phyloP scores from a whole-genome alignment of 192 early-diverging fungal species.

The Coemansia brasiliensis region DNA sequence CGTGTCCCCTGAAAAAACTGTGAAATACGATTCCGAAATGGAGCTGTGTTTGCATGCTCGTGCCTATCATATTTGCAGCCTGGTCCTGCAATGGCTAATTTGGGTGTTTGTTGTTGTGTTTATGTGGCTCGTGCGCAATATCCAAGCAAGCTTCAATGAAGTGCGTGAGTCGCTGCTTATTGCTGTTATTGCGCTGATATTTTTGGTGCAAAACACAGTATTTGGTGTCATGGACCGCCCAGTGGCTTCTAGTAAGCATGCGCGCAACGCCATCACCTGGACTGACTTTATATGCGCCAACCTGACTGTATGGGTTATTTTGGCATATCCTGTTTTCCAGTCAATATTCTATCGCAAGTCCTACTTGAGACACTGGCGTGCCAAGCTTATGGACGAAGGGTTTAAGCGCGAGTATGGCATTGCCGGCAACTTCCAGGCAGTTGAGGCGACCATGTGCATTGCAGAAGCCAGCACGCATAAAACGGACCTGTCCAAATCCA shows the following conservation, averaged over 20 bases:
- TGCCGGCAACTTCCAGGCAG: background rate
- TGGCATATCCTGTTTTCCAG: constrained; percentile 37
- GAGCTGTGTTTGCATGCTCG: constrained; percentile 1
- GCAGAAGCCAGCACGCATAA: background rate
- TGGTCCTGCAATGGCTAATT: constrained; percentile 1
- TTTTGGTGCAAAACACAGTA: constrained; percentile 25
- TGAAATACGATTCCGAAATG: background rate
- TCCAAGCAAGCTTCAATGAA: constrained; percentile 45
- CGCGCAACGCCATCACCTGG: constrained; percentile 22
- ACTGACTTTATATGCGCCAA: constrained; percentile 29
- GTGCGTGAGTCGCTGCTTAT: constrained; percentile 29
- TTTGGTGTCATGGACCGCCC: constrained; percentile 11
- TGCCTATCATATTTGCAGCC: background rate
- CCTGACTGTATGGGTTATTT: constrained; percentile 36
- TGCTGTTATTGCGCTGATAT: constrained; percentile 20
- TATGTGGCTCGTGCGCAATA: constrained; percentile 36
- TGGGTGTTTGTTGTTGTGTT: constrained; percentile 13
- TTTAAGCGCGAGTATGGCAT: constrained; percentile 25
- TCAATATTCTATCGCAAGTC: constrained; percentile 37
- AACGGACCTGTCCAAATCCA: background rate
- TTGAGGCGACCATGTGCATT: background rate
- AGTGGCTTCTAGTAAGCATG: background rate
- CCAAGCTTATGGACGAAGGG: constrained; percentile 37
- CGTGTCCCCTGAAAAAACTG: background rate
- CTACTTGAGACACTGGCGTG: constrained; percentile 33